Evolutionary conservation across 2,329 filamentous ascomycete genomes (phyloP), one percentile per base, ranked within the genome.

Genomic region (Scleromitrula shiraiana): DNA sequence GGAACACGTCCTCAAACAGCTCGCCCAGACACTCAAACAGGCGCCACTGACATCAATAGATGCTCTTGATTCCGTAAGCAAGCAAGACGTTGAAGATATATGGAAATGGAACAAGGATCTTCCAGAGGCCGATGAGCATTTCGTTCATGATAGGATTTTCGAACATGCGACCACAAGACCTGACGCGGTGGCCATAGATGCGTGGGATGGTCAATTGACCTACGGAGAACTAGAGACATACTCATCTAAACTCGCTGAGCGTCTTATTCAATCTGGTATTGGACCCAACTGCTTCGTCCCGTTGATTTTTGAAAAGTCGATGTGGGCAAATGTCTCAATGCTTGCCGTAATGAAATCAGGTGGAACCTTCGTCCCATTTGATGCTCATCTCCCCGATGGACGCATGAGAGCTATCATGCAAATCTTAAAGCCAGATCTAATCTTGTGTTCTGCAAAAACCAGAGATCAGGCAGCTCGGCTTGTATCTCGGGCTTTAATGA

Each of bases 221-320:
- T 62, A 58, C 44, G 15, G 20, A 2, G 48, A 59, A 24, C 27
- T 62, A 8, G 51, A 60, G 12, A 8, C 30, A 9, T 22, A 52
- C 15, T 62, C 60, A 4, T 32, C 27, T 17, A 33, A 17, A 1
- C 23, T 62, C 9, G 54, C 60, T 2, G 14, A n/a, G 14, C 29
- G 51, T 20, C 45, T 60, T 1, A 35, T 45, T 4, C 24, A 33
- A 8, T 33, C 51, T 14, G 53, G 53, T 12, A 48, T 60, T 33
- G 42, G 40, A 8, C 46, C 41, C n/a, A n/a, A n/a, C n/a, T n/a
- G n/a, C n/a, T n/a, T n/a, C n/a, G n/a, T n/a, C n/a, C n/a, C n/a
- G n/a, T n/a, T n/a, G n/a, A n/a, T n/a, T n/a, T n/a, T n/a, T n/a
- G n/a, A n/a, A n/a, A n/a, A n/a, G n/a, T n/a, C n/a, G n/a, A n/a